phyloP scores from a whole-genome alignment of 1,284 basidiomycete species.

The Moniliophthora roreri region DNA sequence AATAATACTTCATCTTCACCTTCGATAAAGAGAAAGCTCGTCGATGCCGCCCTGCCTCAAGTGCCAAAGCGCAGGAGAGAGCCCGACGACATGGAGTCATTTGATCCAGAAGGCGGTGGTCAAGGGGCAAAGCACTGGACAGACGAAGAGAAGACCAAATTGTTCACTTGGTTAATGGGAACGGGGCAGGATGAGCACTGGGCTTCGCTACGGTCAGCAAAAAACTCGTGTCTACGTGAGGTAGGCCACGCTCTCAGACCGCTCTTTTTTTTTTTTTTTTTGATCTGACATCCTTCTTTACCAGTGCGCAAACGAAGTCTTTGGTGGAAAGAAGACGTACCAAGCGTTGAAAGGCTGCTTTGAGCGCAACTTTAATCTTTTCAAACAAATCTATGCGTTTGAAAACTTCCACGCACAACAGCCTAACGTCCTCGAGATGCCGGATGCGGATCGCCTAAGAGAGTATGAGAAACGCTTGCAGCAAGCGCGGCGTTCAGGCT shows the following conservation, averaged over 20 bases:
- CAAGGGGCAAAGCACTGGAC: constrained; percentile 79
- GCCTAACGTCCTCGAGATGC: constrained; percentile 34
- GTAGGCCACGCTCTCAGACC: too few relatives aligned
- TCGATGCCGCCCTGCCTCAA: constrained; percentile 36
- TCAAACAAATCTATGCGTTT: constrained; percentile 74
- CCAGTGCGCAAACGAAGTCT: constrained; percentile 67
- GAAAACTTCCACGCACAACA: constrained; percentile 50
- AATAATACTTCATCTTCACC: constrained; percentile 31
- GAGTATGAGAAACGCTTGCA: constrained; percentile 67
- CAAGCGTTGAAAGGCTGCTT: constrained; percentile 80
- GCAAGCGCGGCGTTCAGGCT: constrained; percentile 56
- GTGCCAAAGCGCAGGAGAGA: constrained; percentile 52
- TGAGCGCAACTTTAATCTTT: constrained; percentile 76
- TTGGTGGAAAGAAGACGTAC: constrained; percentile 72
- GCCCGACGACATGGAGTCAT: constrained; percentile 37
- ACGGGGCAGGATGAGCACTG: constrained; percentile 69
- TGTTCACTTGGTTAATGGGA: constrained; percentile 76
- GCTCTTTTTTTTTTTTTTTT: constrained; percentile 5
- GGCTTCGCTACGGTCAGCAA: constrained; percentile 68
- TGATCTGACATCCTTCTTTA: background rate
- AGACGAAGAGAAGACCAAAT: constrained; percentile 70
- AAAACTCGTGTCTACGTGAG: constrained; percentile 77
- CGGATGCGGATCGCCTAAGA: constrained; percentile 58
- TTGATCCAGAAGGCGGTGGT: constrained; percentile 45
- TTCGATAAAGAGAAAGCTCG: constrained; percentile 51